A percentile compares a stretch with the other conserved stretches of the same genome.
Conservation (phyloP, 495 filamentous ascomycete species). For the Terfezia claveryi region DNA sequence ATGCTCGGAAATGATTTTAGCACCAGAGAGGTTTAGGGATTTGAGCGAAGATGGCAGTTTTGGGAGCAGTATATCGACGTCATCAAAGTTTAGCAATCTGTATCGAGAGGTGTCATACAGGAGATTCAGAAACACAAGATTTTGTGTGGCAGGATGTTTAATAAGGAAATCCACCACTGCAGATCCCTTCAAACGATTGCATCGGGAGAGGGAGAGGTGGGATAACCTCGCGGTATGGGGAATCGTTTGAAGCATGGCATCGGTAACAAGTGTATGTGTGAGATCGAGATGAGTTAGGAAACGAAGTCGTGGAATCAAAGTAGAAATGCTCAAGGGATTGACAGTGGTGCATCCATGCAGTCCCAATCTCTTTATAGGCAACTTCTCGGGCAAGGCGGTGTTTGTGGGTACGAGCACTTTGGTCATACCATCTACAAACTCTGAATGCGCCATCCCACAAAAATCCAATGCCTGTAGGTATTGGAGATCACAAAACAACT, state of each 20-base stretch:
- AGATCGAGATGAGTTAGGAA: conserved; percentile 63
- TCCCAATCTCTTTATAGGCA: conserved; percentile 47
- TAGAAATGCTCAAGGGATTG: conserved; percentile 42
- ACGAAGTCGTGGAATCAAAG: conserved; percentile 43
- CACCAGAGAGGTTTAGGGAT: conserved; percentile 58
- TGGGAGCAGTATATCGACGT: conserved; percentile 44
- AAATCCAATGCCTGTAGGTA: conserved; percentile 54
- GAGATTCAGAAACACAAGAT: conserved; percentile 54
- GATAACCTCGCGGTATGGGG: conserved; percentile 50
- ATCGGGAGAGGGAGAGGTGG: conserved; percentile 61
- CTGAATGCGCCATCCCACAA: conserved; percentile 50
- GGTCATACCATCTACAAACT: conserved; percentile 42
- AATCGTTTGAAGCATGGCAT: conserved; percentile 48
- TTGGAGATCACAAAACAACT: conserved; percentile 45
- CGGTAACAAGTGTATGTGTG: conserved; percentile 56
- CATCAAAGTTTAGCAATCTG: conserved; percentile 42
- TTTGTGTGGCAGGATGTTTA: conserved; percentile 45
- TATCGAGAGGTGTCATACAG: conserved; percentile 50
- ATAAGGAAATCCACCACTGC: conserved; percentile 49
- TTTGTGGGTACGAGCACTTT: conserved; percentile 23
- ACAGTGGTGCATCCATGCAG: conserved; percentile 67
- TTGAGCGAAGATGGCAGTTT: conserved; percentile 44
- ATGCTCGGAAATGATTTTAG: conserved; percentile 43
- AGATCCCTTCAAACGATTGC: conserved; percentile 43
- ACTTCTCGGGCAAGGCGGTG: conserved; percentile 22